Percentiles rank a stretch among this genome's conserved stretches.
Evolutionary conservation across 768 basidiomycete genomes (phyloP).

Genomic region (Leccinum ochraceum): DNA sequence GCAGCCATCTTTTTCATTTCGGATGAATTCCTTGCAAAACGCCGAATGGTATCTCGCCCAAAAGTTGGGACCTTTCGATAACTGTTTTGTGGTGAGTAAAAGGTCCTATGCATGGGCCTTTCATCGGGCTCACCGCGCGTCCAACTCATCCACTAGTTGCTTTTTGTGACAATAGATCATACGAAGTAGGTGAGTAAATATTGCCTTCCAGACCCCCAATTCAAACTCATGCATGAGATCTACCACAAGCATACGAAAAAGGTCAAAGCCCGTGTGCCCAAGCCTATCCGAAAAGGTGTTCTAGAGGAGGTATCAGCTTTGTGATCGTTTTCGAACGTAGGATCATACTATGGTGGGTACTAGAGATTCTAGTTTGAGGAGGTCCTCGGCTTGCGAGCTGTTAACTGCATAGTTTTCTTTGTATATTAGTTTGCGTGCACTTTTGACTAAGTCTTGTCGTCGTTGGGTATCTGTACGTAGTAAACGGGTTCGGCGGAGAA

Average conservation of each 20-base stretch:
- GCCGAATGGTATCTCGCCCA: not conserved
- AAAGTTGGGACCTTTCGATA: not conserved
- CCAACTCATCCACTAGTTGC: not conserved
- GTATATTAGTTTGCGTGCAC: not conserved
- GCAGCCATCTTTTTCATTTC: not conserved
- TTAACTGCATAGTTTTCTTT: not conserved
- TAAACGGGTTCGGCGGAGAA: not conserved
- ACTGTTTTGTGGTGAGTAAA: not conserved
- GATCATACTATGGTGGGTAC: not conserved
- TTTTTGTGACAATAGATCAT: not conserved
- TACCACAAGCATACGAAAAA: not conserved
- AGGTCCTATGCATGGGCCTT: not conserved
- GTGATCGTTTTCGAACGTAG: not conserved
- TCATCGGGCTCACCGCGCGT: not conserved
- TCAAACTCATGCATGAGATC: not conserved
- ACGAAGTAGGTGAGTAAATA: not conserved
- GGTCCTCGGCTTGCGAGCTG: not conserved
- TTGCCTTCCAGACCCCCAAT: not conserved
- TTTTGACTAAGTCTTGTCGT: not conserved
- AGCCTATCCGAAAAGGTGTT: not conserved
- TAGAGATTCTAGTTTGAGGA: not conserved
- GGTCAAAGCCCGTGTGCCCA: not conserved
- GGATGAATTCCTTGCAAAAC: not conserved
- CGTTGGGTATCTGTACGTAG: not conserved
- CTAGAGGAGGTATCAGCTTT: not conserved